Evolutionary conservation across 1,284 basidiomycete species (phyloP).

Genomic region (Rhodotorula sp.): DNA sequence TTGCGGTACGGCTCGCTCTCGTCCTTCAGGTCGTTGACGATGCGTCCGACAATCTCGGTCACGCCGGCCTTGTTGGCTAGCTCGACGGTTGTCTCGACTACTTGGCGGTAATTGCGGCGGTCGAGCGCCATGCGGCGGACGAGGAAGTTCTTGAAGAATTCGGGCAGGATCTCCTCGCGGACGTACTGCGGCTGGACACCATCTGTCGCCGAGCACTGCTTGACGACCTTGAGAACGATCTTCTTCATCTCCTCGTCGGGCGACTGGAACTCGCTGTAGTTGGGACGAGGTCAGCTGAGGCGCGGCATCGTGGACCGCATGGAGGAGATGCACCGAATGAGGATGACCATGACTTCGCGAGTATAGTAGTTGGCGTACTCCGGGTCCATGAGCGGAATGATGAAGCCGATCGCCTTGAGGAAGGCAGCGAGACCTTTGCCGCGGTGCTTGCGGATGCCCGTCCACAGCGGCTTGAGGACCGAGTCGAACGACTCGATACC

Average conservation of each 20-base stretch:
- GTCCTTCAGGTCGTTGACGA: slow-evolving; percentile 91
- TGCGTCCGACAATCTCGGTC: slow-evolving; percentile 87
- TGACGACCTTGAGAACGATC: slow-evolving; percentile 98
- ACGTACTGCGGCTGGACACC: slow-evolving; percentile 92
- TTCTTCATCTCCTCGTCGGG: slow-evolving; percentile 99
- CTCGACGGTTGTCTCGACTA: slow-evolving; percentile 98
- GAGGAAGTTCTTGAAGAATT: slow-evolving; percentile 99
- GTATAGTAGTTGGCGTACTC: slow-evolving; percentile 98
- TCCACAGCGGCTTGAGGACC: slow-evolving; percentile 96
- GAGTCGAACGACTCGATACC: slow-evolving; percentile 99
- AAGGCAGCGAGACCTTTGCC: slow-evolving; percentile 98
- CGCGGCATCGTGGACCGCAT: too few relatives aligned
- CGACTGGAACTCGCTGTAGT: slow-evolving; percentile 79
- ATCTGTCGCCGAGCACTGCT: slow-evolving; percentile 97
- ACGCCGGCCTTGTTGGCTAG: slow-evolving; percentile 95
- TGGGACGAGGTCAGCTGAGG: not conserved
- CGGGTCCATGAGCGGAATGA: slow-evolving; percentile 99
- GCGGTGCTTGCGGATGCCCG: slow-evolving; percentile 94
- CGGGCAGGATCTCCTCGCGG: slow-evolving; percentile 95
- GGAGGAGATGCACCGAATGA: slow-evolving; percentile 64
- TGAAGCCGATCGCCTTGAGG: slow-evolving; percentile 98
- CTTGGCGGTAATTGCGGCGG: slow-evolving; percentile 90
- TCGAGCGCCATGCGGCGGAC: slow-evolving; percentile 81
- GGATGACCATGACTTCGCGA: slow-evolving; percentile 93
- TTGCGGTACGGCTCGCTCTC: slow-evolving; percentile 87